These are phyloP conservation scores for Xerocomellus dryophilus DNA, from an alignment of 768 basidiomycete species.

Conservation along the genomic window DNA sequence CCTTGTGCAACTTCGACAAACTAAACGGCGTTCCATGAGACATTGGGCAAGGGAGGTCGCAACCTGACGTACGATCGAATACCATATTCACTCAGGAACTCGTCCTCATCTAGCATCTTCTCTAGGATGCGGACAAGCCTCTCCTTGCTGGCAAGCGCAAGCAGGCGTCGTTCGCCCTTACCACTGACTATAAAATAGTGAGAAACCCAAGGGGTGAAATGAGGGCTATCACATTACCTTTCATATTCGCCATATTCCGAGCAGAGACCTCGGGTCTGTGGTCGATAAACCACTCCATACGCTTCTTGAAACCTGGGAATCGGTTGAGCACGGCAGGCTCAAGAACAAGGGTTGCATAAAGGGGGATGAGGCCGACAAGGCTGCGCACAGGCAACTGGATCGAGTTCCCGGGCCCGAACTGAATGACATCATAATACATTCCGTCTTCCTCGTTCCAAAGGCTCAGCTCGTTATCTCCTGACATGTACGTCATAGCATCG, in stretches of 20 bases:
- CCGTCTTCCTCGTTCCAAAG: conserved; percentile 97
- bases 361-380: conserved; percentile 95
- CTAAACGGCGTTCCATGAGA: conserved; percentile 39
- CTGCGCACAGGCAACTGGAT: conserved; percentile 93
- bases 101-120: conserved; percentile 96
- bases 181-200: conserved; percentile 44
- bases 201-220: background rate
- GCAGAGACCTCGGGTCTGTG: conserved; percentile 84
- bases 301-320: conserved; percentile 97
- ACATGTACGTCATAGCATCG: conserved; percentile 94
- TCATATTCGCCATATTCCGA: conserved; percentile 97
- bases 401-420: conserved; percentile 74
- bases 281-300: conserved; percentile 98
- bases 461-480: conserved; percentile 72
- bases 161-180: conserved; percentile 78
- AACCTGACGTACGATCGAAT: conserved; percentile 78
- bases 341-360: conserved; percentile 91
- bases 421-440: conserved; percentile 97
- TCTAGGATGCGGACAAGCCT: conserved; percentile 82
- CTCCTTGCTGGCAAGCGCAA: conserved; percentile 91
- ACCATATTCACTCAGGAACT: conserved; percentile 94
- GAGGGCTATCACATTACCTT: conserved; percentile 44
- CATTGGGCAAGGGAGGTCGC: background rate
- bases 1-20: conserved; percentile 85
- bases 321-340: conserved; percentile 87